Evolutionary conservation across 202 grass and related monocot species (phyloP).

Genomic region (Panicum hallii): DNA sequence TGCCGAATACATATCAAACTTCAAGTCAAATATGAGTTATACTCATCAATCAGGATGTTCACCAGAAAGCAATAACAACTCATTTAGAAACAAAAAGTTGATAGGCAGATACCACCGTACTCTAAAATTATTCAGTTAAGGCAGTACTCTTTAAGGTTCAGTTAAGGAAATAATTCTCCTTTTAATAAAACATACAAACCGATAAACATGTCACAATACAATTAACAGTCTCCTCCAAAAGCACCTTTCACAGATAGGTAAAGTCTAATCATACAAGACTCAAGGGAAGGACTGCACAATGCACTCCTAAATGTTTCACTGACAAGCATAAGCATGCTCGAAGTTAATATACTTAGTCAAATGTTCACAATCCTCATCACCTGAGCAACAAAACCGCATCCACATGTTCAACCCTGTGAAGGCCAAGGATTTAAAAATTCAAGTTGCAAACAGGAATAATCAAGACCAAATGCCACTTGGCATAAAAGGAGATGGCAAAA

Average conservation of each 20-base stretch:
- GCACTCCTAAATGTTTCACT: background rate
- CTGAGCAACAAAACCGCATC: background rate
- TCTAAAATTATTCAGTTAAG: background rate
- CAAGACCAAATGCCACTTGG: constrained; percentile 11
- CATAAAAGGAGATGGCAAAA: constrained; percentile 4
- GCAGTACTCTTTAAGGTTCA: background rate
- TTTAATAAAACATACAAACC: constrained; percentile 5
- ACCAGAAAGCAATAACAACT: constrained; percentile 34
- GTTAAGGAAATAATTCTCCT: background rate
- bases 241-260: background rate
- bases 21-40: constrained; percentile 47
- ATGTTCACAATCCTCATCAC: background rate
- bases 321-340: background rate
- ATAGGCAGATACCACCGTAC: background rate
- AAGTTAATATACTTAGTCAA: constrained; percentile 20
- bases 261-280: background rate
- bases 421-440: background rate
- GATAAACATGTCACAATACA: background rate
- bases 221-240: background rate
- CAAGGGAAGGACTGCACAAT: background rate
- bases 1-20: constrained; percentile 26
- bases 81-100: background rate
- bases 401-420: constrained; percentile 10
- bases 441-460: background rate
- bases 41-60: constrained; percentile 23